Conservation (phyloP, 164 flowering plant genomes). For the Vitis labrusca region DNA sequence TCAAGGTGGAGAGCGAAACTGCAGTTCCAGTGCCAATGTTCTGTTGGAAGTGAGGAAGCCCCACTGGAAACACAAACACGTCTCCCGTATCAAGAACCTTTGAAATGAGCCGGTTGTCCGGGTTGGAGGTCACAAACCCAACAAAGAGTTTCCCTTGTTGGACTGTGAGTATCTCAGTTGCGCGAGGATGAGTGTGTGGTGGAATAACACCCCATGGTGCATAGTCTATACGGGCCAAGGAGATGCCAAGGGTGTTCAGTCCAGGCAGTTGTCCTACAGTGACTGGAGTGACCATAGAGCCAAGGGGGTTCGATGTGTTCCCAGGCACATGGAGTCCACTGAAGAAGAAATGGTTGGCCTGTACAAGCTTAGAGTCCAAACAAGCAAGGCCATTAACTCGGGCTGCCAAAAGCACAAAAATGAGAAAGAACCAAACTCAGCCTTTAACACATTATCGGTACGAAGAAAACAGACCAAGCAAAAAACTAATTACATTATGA, state of each 20-base stretch:
- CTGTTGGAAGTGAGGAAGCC: slow-evolving; percentile 16
- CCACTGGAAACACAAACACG: slow-evolving; percentile 14
- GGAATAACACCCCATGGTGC: slow-evolving; percentile 12
- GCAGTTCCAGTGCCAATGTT: slow-evolving; percentile 7
- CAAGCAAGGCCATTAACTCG: background rate
- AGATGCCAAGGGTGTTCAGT: slow-evolving; percentile 15
- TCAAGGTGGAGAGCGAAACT: background rate
- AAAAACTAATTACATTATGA: background rate
- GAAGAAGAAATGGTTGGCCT: background rate
- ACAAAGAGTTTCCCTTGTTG: slow-evolving; percentile 8
- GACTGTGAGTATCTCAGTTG: slow-evolving; percentile 13
- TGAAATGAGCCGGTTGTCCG: slow-evolving; percentile 1
- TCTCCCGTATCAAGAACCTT: slow-evolving; percentile 12
- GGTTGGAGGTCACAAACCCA: slow-evolving; percentile 16
- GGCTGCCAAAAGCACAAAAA: background rate
- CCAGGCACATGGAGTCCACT: background rate
- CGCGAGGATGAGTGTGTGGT: slow-evolving; percentile 14
- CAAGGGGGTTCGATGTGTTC: background rate
- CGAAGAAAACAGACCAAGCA: background rate
- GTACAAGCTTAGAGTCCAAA: background rate
- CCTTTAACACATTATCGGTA: background rate
- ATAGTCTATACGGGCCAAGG: slow-evolving; percentile 10
- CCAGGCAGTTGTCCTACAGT: slow-evolving; percentile 7
- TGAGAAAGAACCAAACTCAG: background rate
- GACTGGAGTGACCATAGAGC: background rate